Conservation (phyloP, 306 rosid genomes). For the Heteromeles arbutifolia region DNA sequence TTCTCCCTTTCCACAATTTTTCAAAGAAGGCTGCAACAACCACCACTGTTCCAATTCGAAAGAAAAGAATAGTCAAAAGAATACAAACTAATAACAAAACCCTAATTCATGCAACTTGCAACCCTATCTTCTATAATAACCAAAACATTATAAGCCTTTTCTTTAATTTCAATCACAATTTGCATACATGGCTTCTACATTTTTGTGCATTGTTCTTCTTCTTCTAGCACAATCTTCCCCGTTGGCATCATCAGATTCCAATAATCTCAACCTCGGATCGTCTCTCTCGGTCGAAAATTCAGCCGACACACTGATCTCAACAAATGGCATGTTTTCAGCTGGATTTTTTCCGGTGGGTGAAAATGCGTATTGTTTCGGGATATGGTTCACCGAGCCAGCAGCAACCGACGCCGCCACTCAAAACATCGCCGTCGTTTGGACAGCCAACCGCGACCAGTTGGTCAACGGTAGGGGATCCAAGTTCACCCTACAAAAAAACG, state of each 20-base stretch:
- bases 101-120: neutral
- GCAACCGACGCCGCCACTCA: neutral
- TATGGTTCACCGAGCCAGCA: slow-evolving; percentile 29
- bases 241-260: slow-evolving; percentile 1
- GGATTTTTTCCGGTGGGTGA: slow-evolving; percentile 43
- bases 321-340: slow-evolving; percentile 35
- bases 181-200: slow-evolving; percentile 7
- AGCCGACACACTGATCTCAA: slow-evolving; percentile 25
- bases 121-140: neutral
- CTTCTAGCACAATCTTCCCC: neutral
- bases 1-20: too few species aligned
- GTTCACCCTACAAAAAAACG: slow-evolving; percentile 25
- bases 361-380: slow-evolving; percentile 46
- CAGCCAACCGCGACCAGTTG: slow-evolving; percentile 40
- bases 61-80: neutral
- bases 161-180: too few species aligned
- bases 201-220: neutral
- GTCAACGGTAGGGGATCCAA: slow-evolving; percentile 42
- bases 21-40: neutral
- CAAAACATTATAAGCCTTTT: too few species aligned
- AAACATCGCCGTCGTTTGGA: slow-evolving; percentile 36
- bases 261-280: slow-evolving; percentile 23
- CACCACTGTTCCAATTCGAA: neutral
- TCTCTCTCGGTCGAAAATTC: slow-evolving; percentile 31
- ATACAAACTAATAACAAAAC: neutral